A percentile compares a stretch with the other conserved stretches of the same genome.
Evolutionary conservation across 2,329 filamentous ascomycete species (phyloP).

Genomic region (Fusarium sp.): DNA sequence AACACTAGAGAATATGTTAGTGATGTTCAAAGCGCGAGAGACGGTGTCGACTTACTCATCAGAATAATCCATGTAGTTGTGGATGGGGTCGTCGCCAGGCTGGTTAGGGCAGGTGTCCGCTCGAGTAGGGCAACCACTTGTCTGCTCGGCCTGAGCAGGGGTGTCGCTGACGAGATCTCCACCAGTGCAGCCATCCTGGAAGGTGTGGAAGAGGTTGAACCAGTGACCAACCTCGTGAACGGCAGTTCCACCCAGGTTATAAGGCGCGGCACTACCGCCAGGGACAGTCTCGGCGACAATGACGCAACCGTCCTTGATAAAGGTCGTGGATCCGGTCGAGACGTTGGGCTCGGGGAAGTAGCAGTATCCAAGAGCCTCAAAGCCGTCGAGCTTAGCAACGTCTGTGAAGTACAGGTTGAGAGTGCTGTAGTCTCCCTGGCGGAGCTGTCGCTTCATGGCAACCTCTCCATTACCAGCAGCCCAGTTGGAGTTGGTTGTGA

Average conservation of each 20-base stretch:
- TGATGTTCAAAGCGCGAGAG: fast-evolving
- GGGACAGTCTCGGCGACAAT: constrained; percentile 56
- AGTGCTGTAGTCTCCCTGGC: constrained; percentile 59
- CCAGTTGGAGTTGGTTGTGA: constrained; percentile 63
- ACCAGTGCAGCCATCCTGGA: constrained; percentile 53
- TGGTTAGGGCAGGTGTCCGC: constrained; percentile 53
- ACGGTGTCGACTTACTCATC: constrained; percentile 53
- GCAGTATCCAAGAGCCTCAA: constrained; percentile 57
- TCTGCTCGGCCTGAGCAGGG: constrained; percentile 52
- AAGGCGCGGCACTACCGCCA: constrained; percentile 53
- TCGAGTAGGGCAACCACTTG: constrained; percentile 54
- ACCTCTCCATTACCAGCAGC: constrained; percentile 56
- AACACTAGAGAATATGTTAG: constrained; percentile 7
- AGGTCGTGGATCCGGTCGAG: constrained; percentile 32
- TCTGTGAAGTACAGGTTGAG: constrained; percentile 55
- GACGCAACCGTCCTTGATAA: constrained; percentile 58
- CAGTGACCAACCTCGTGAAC: constrained; percentile 58
- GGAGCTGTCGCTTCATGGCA: constrained; percentile 61
- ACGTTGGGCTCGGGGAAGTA: constrained; percentile 56
- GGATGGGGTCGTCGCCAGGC: constrained; percentile 53
- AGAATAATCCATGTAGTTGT: constrained; percentile 58
- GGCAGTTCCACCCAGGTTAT: constrained; percentile 49
- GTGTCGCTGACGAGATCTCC: constrained; percentile 60
- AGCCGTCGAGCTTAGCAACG: constrained; percentile 30
- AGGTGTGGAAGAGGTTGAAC: constrained; percentile 59